Evolutionary conservation across 1,139 yeast species (phyloP).

Genomic region (Saccharomyces hybrid): DNA sequence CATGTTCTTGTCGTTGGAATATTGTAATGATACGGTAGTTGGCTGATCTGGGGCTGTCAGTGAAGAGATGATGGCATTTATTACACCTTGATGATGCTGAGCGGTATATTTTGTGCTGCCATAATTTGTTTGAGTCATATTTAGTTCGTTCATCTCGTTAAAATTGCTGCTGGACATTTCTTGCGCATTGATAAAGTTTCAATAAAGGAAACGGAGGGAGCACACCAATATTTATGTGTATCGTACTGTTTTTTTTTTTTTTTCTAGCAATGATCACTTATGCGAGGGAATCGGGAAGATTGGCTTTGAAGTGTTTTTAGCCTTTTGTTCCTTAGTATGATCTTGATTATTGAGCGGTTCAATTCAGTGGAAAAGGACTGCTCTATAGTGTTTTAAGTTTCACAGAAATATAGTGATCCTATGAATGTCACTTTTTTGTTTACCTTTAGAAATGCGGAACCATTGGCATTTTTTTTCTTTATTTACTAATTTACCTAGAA

Average conservation of each 20-base stretch:
- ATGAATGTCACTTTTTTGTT: not conserved
- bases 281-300: not conserved
- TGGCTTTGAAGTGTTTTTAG: not conserved
- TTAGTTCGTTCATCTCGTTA: not conserved
- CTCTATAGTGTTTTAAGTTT: not conserved
- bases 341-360: not conserved
- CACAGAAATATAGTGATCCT: not conserved
- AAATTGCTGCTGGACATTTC: constrained; percentile 3
- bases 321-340: not conserved
- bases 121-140: not conserved
- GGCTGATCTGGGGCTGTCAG: constrained; percentile 40
- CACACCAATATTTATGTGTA: not conserved
- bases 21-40: constrained; percentile 41
- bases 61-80: constrained; percentile 40
- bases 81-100: constrained; percentile 33
- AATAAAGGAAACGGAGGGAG: not conserved
- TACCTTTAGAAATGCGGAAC: not conserved
- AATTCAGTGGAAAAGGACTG: not conserved
- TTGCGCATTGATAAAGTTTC: constrained; percentile 2
- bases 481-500: not conserved
- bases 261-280: not conserved
- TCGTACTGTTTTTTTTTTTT: not conserved
- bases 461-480: not conserved
- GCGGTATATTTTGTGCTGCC: constrained; percentile 7
- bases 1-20: constrained; percentile 61